Evolutionary conservation across 139 green algal species (phyloP), one percentile per base, ranked within the genome.

Genomic region (Nannochloris sp.): DNA sequence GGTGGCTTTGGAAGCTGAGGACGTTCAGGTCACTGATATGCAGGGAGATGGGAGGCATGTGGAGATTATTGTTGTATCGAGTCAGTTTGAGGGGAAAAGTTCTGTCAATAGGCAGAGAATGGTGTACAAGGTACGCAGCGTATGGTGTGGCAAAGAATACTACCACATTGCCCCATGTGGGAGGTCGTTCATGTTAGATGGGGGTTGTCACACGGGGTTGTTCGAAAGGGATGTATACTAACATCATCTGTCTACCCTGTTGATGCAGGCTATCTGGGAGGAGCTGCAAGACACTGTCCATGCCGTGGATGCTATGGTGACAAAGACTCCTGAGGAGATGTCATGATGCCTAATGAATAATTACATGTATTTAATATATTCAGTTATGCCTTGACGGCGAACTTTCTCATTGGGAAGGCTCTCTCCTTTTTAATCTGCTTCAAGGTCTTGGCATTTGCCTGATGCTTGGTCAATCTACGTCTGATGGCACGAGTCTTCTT

Each of bases 401-500:
- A 98, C 81, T 96, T 96, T 57, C 92, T 81, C 48, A 57, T 62
- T 31, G 92, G 91, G 84, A 96, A 98, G 43, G 92, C 87, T 48
- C 67, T 61, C 3, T 75, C 75, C 69, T 85, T 88, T 85, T 97
- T 97, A 44, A 65, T 55, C 36, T 80, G 60, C 83, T 89, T 93
- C 61, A 70, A 70, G 4, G 88, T 91, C 78, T 87, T 88, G 69
- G 80, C 80, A 67, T 54, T 76, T 19, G 73, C 74, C 87, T 95
- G 83, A 54, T 89, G 70, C 78, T 87, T 88, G 64, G 86, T 96
- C 7, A 99, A 78, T 3, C 68, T 57, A 29, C 78, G 72, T 64
- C 93, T 83, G 75, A 98, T 96, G 53, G 93, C 93, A 55, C 93
- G 87, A 15, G 93, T 99, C 89, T 97, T 97, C 87, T 97, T 98